These are phyloP conservation scores for Diaporthe batatas DNA, from an alignment of 2,329 filamentous ascomycete genomes.

Conservation along the genomic window DNA sequence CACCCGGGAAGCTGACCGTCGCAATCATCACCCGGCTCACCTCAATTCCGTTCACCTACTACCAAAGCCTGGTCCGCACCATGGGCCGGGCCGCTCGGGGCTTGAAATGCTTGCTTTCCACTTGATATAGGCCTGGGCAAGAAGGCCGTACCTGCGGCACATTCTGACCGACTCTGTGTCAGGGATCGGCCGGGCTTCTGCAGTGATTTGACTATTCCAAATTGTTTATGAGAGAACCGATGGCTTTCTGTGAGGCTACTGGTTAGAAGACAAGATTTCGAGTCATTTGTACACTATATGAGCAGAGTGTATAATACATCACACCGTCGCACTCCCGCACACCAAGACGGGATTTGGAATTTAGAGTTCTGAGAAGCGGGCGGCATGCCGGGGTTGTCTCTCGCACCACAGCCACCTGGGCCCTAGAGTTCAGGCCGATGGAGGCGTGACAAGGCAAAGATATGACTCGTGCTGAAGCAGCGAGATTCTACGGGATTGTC, in stretches of 20 bases:
- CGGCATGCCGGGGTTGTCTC: constrained; percentile 8
- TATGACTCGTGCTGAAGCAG: constrained; percentile 21
- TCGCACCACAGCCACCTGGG: background rate
- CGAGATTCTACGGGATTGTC: constrained; percentile 8
- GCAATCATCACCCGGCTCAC: background rate
- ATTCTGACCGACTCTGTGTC: background rate
- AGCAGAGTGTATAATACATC: background rate
- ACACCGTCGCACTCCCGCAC: background rate
- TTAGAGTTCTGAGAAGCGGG: constrained; percentile 21
- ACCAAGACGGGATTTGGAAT: constrained; percentile 11
- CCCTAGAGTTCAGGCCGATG: background rate
- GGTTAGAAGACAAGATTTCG: background rate
- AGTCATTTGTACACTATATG: background rate
- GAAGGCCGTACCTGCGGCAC: background rate
- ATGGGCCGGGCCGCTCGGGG: background rate
- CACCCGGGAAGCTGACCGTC: background rate
- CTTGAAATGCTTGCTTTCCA: too few relatives aligned
- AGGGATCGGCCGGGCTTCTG: background rate
- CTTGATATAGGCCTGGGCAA: background rate
- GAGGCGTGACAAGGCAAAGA: constrained; percentile 15
- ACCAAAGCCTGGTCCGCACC: background rate
- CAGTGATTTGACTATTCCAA: background rate
- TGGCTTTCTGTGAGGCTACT: background rate
- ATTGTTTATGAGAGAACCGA: background rate
- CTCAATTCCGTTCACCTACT: background rate